A percentile compares a stretch with the other conserved stretches of the same genome.
Evolutionary conservation across 306 rosid species (phyloP).

Genomic region (Ammopiptanthus mongolicus): DNA sequence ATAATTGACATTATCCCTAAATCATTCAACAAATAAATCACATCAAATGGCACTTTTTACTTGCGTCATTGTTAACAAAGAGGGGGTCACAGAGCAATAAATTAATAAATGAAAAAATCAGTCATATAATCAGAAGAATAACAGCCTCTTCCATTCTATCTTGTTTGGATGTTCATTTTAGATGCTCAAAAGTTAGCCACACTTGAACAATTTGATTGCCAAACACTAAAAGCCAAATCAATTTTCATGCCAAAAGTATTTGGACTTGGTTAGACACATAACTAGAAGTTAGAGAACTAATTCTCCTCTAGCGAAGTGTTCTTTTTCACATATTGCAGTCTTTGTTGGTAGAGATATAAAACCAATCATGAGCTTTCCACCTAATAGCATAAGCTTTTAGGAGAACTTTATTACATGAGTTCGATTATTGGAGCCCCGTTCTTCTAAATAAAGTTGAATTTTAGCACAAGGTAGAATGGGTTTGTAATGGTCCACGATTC

Average conservation of each 20-base stretch:
- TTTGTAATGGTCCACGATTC: too few species aligned
- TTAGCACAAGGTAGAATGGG: background rate
- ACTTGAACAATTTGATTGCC: background rate
- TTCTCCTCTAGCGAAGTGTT: background rate
- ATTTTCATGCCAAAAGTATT: background rate
- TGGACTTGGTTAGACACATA: background rate
- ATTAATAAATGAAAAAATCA: background rate
- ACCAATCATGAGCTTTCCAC: too few species aligned
- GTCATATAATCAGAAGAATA: background rate
- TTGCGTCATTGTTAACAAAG: background rate
- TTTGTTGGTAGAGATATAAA: too few species aligned
- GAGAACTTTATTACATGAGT: too few species aligned
- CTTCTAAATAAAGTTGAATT: background rate
- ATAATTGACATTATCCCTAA: background rate
- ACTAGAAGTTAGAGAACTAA: background rate
- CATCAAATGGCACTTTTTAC: background rate
- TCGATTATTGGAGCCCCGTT: too few species aligned
- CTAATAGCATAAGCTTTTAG: too few species aligned
- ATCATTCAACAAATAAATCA: slow-evolving; percentile 4
- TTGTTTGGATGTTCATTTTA: background rate
- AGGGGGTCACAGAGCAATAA: background rate
- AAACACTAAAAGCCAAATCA: background rate
- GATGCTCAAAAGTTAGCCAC: background rate
- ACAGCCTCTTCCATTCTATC: background rate
- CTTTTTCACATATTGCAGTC: background rate